Evolutionary conservation across 2,329 filamentous ascomycete species (phyloP), one percentile per base, ranked within the genome.

Genomic region (Ophiostoma perfectum): DNA sequence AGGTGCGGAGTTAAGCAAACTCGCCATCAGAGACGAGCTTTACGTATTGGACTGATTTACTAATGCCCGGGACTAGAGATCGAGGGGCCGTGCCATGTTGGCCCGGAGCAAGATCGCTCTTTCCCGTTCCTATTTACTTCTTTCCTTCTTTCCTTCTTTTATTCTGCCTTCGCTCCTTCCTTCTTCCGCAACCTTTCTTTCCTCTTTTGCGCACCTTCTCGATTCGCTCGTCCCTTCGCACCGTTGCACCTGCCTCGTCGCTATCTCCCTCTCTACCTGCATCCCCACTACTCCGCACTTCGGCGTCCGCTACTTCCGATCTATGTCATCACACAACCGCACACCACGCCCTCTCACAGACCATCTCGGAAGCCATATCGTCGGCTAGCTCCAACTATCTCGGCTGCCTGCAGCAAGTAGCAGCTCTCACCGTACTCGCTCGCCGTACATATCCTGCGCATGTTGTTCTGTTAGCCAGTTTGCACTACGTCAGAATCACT

Each of bases 201-300:
- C 52, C 6, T n/a, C 8, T 52, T 16, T n/a, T 52, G 4, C 47
- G 27, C 55, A 60, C 55, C 55, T 60, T 60, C 55, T 12, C 55
- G 6, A 14, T 11, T 5, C 38, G 16, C 16, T 18, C 55, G 38
- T 44, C 58, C 38, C 58, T n/a, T 42, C 38, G 7, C 39, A 62
- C 58, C 60, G 11, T 42, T n/a, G 16, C 60, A 63, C 39, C n/a
- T 63, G 38, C 60, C 27, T 27, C 16, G 38, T 42, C 16, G 49
- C 49, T 18, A 42, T 4, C 5, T 36, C 18, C 39, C 45, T 63
- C 9, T 63, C 38, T 39, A 42, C 58, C 6, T 14, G 55, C 55
- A 41, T 18, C 39, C 39, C 60, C 58, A 62, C 58, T 62, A 63
- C 60, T 63, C 60, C 39, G 60, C 60, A 63, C 39, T 41, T 62